phyloP scores from a whole-genome alignment of 345 rosid species.

The Aquilaria malaccensis region DNA sequence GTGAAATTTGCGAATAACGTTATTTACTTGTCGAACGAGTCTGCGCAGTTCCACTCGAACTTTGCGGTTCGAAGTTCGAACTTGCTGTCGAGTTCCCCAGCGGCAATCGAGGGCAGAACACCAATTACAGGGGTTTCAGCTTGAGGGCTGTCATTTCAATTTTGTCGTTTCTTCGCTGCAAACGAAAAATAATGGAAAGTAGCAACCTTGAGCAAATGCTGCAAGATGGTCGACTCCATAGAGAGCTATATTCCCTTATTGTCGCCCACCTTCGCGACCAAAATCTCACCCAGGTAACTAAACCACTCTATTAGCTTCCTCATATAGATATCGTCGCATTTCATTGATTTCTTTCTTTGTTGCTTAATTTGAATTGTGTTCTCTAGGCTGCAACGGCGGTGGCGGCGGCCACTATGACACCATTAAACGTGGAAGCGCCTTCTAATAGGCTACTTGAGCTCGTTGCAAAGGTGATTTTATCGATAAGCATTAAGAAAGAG shows the following conservation, averaged over 20 bases:
- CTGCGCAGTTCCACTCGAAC: too few relatives aligned
- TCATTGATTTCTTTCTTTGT: not conserved
- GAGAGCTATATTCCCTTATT: constrained; percentile 69
- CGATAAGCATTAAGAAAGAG: not conserved
- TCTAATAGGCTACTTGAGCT: constrained; percentile 72
- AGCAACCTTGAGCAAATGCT: constrained; percentile 51
- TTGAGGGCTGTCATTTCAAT: constrained; percentile 1
- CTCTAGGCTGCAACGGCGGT: constrained; percentile 71
- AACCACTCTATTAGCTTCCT: not conserved
- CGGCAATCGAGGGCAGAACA: too few relatives aligned
- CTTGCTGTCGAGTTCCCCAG: too few relatives aligned
- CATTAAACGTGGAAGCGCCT: constrained; percentile 56
- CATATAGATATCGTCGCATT: not conserved
- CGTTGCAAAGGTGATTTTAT: constrained; percentile 54
- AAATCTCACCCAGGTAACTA: constrained; percentile 56
- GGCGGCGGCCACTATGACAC: constrained; percentile 80
- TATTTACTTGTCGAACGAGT: too few relatives aligned
- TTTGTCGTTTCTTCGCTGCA: not conserved
- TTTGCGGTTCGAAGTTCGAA: too few relatives aligned
- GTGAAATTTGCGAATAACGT: too few relatives aligned
- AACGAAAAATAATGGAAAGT: constrained; percentile 24
- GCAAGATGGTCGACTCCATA: constrained; percentile 58
- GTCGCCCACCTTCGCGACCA: constrained; percentile 84
- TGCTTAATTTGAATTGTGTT: constrained; percentile 6
- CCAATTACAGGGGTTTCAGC: too few relatives aligned